Percentiles rank a stretch among this genome's conserved stretches.
Conservation (phyloP, 2,329 filamentous ascomycete genomes). For the Fusarium sp. region DNA sequence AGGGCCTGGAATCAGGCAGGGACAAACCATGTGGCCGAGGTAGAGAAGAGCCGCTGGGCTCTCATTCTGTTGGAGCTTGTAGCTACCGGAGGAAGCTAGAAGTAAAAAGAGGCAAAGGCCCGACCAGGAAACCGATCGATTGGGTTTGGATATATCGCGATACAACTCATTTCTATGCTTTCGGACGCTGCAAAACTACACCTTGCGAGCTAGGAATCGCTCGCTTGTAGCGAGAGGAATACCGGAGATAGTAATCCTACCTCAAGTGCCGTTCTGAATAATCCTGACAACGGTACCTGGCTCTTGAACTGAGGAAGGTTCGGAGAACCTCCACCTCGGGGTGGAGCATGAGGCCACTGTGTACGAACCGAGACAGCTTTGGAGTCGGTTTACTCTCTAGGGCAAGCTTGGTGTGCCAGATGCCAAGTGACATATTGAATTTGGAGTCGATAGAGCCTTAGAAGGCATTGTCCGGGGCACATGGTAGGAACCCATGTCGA, state of each 20-base stretch:
- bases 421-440: background rate
- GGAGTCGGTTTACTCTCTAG: background rate
- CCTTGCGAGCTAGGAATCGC: background rate
- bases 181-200: background rate
- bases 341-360: conserved; percentile 30
- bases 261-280: conserved; percentile 22
- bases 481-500: background rate
- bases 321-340: conserved; percentile 23
- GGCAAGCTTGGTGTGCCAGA: background rate
- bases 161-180: background rate
- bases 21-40: background rate
- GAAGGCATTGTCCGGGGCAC: background rate
- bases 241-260: conserved; percentile 1
- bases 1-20: background rate
- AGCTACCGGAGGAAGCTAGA: background rate
- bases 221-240: background rate
- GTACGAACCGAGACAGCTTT: conserved; percentile 10
- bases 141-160: background rate
- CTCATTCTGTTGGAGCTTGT: background rate
- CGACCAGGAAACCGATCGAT: background rate
- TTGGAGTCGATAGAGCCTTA: background rate
- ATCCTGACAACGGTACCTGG: conserved; percentile 27
- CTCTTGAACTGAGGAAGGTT: conserved; percentile 6
- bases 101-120: background rate
- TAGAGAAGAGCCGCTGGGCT: background rate